Evolutionary conservation across 495 filamentous ascomycete species (phyloP).

Genomic region (Pseudevernia furfuracea): DNA sequence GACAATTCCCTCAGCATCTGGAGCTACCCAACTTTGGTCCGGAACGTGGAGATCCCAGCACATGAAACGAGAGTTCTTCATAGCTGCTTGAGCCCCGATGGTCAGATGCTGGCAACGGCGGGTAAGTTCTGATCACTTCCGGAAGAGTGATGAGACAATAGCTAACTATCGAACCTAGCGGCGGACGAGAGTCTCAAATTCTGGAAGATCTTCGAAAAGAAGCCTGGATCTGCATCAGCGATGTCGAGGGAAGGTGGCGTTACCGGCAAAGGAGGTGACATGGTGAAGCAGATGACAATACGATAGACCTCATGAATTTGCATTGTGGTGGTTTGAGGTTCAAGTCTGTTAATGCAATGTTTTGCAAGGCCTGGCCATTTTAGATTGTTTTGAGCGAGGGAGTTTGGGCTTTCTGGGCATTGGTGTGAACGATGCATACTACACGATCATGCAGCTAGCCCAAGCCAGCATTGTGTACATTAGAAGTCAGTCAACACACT

Average conservation of each 20-base stretch:
- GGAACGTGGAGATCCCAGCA: constrained; percentile 97
- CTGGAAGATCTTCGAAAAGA: constrained; percentile 99
- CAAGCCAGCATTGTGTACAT: constrained; percentile 5
- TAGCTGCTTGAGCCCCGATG: constrained; percentile 89
- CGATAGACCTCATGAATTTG: constrained; percentile 45
- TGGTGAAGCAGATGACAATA: constrained; percentile 96
- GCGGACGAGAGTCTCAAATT: constrained; percentile 98
- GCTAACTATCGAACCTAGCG: constrained; percentile 34
- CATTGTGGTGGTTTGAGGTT: constrained; percentile 33
- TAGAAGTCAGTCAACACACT: constrained; percentile 12
- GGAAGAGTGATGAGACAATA: constrained; percentile 17
- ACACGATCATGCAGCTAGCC: background rate
- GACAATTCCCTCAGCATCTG: constrained; percentile 98
- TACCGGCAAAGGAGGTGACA: constrained; percentile 55
- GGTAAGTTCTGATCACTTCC: constrained; percentile 34
- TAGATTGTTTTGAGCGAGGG: background rate
- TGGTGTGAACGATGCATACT: background rate
- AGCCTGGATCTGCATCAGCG: constrained; percentile 58
- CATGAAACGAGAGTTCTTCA: constrained; percentile 95
- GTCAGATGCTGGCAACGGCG: constrained; percentile 93
- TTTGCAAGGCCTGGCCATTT: constrained; percentile 1
- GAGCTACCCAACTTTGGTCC: constrained; percentile 93
- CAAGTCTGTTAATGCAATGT: constrained; percentile 14
- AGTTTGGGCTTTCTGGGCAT: background rate
- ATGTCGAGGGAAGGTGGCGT: constrained; percentile 50